Base-by-base conservation (phyloP, 495 filamentous ascomycete species). In the Rusavskia elegans region DNA sequence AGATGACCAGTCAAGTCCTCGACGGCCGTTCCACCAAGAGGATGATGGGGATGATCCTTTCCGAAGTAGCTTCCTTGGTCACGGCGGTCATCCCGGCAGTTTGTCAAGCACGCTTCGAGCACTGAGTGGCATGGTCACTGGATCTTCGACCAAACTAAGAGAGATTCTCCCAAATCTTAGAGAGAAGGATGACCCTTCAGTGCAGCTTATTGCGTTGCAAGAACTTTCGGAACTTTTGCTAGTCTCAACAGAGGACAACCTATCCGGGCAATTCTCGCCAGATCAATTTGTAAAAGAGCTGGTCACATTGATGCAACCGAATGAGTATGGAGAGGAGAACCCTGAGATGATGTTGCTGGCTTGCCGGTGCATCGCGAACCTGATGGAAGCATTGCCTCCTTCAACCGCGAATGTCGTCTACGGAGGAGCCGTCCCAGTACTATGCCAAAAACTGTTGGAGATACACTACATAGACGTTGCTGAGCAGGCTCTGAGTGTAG, bases 341-440 rank as follows among this genome's bases (percentile, higher is more conserved):
- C 84, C 89, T 4, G 90, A 99, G 66, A 95, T 96, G 58, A 96
- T 96, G 89, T 81, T 97, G 2, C 76, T 96, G 53, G 93, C 93
- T 5, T 97, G 93, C 64, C 85, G 93, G 45, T 97, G 86, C 65
- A 80, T 99, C 45, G 93, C 93, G 46, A 96, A 99, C 59, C 65
- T 99, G 30, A 99, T 99, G 90, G 93, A 99, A 64, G 93, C 93
- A 29, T 70, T 97, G 21, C 89, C 92, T 21, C 80, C 86, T 17
- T 89, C 92, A 49, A 89, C 89, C 23, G 86, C 89, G 16, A 94
- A 90, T 64, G 88, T 99, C 21, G 93, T 97, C 36, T 97, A 96
- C 63, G 89, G 89, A 16, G 87, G 88, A 39, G 93, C 93, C 44
- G 90, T 99, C 16, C 90, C 93, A 1, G 79, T 97, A 21, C 70